Base-by-base conservation (phyloP, 352 stramenopile species). In the Phytopythium ostracodes region DNA sequence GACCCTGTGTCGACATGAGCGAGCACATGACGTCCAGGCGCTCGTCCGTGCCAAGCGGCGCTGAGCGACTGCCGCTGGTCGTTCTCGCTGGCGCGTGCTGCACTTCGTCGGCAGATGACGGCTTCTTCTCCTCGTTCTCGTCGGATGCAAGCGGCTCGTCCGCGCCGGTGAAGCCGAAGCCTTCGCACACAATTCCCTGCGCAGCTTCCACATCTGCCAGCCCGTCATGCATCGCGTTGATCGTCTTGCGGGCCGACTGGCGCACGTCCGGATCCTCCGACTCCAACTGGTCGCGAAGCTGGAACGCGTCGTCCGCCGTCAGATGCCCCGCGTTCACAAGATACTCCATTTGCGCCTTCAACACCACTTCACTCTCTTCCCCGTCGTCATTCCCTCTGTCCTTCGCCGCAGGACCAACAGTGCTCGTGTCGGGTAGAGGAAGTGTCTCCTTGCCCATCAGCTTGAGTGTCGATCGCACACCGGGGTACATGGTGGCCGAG, bases 21-120 rank as follows among this genome's bases (percentile, higher is more conserved):
- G 86, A 95, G 64, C 86, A 93, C 56, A 95, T 66, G 25, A 88
- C 86, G 70, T 95, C 81, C 42, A 95, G 64, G 27, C 84, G 74
- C 40, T 73, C 60, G 22, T 75, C 63, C 10, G 42, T 62, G 22
- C 4, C n/a, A 2, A 11, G 47, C 8, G 27, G 47, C 1, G 14
- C 25, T 15, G 15, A 10, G 4, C 24, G 24, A 35, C 24, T 43
- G 36, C 15, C 17, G 25, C 25, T 43, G 11, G 55, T 8, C 2
- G 7, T 22, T 11, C 24, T 52, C 14, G 24, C 17, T 20, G 20
- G 1, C 14, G 12, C 33, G 7, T 10, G 22, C 49, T 12, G 29
- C 51, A 17, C 31, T n/a, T 57, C 31, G 2, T 29, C 24, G 0
- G 2, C 25, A 6, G 36, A 15, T 12, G 27, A 11, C 0, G 38